Base-by-base conservation (phyloP, 176 grass and related monocot species). In the Poa pratensis region DNA sequence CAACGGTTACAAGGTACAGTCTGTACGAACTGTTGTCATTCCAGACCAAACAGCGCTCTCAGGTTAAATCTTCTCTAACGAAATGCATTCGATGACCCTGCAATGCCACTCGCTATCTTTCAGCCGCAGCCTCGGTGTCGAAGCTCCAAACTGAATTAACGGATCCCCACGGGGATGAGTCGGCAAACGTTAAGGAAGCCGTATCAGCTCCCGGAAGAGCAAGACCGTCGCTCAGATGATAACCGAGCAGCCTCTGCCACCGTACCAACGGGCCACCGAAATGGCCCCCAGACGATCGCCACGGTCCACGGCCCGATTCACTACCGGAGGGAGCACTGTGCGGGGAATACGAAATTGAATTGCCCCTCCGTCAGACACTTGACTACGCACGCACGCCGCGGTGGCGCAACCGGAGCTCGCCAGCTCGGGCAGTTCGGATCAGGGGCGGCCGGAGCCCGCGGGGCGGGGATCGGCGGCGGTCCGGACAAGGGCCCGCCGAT, bases 351-450 rank as follows among this genome's bases (percentile, higher is more conserved):
- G 14, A 49, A 65, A 65, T 8, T 17, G 14, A 50, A 50, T 50
- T 50, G 0, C 24, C 62, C 62, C 26, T 23, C 1, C 59, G 34
- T 7, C 35, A 37, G 76, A 22, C 11, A 50, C 78, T 54, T 18
- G 19, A 48, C 5, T 70, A 60, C 28, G 27, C 23, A 32, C 5
- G 34, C 14, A 19, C 18, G 20, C 35, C 30, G 19, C 13, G 19
- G 26, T 6, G n/a, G 60, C 24, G 28, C 5, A 77, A 80, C 32
- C 42, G 3, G 19, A 81, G 70, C 69, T 66, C 28, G 32, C 1
- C 22, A 26, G 6, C 58, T 61, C 35, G 16, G 59, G n/a, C 3
- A 16, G 64, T 11, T 24, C 70, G 59, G 69, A 89, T 89, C 87
- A 62, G 45, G 37, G 77, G 19, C 0, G 50, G 2, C 4, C 7